Evolutionary conservation across 768 basidiomycete genomes (phyloP), one percentile per base, ranked within the genome.

Genomic region (Ramaria sp.): DNA sequence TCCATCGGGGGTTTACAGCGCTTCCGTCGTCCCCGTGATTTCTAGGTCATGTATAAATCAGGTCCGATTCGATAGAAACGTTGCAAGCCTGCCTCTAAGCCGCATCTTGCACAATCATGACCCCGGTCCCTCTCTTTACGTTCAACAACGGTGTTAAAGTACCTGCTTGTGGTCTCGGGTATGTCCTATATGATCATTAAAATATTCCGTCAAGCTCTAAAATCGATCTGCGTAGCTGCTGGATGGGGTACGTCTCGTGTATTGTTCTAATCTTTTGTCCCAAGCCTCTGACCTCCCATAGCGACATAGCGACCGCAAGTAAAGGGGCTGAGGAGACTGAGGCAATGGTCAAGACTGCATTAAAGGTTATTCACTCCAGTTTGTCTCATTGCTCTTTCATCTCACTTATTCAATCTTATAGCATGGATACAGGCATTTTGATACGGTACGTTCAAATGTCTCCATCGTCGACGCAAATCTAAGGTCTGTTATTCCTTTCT

Each of bases 71-170:
- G n/a, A n/a, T n/a, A n/a, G n/a, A n/a, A n/a, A n/a, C n/a, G n/a
- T n/a, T n/a, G n/a, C n/a, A n/a, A n/a, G n/a, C n/a, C n/a, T n/a
- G n/a, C n/a, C n/a, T n/a, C n/a, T n/a, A n/a, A n/a, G n/a, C n/a
- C n/a, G n/a, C n/a, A n/a, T n/a, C n/a, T n/a, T n/a, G 33, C 41
- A 42, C 5, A 17, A 51, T n/a, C 20, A 53, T 53, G 51, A 38
- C 31, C 24, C 24, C 51, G 4, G 33, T 53, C 34, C 51, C 51
- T 20, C 34, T 38, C 13, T 53, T 19, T 15, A 53, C 51, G 3
- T 53, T 53, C 20, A 53, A 53, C 34, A 53, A 53, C 37, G 51
- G 51, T 41, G n/a, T 34, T 15, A 38, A 53, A 38, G 41, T 53
- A n/a, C 51, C 51, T 17, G 27, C 34, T 12, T 12, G 34, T 7